Percentiles rank a stretch among this genome's conserved stretches.
These are phyloP conservation scores for Hirsutella thompsonii DNA, from an alignment of 2,329 filamentous ascomycete species.

Conservation along the genomic window DNA sequence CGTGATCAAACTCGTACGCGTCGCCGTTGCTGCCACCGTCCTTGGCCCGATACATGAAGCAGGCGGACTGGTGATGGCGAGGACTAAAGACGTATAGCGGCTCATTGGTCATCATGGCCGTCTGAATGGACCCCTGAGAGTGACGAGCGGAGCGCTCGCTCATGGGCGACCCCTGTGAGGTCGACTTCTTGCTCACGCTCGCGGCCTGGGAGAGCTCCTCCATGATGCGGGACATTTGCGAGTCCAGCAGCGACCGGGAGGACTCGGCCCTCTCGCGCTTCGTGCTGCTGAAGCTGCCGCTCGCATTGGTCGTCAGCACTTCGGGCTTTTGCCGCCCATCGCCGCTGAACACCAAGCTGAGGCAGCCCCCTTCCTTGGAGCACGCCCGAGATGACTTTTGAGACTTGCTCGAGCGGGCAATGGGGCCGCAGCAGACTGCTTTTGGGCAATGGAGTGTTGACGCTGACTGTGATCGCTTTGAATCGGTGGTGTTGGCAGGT, in stretches of 20 bases:
- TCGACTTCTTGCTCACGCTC: background rate
- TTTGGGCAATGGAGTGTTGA: background rate
- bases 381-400: background rate
- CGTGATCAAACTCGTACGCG: slow-evolving; percentile 5
- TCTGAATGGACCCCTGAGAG: background rate
- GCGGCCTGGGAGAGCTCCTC: background rate
- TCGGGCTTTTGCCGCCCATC: background rate
- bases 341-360: background rate
- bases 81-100: slow-evolving; percentile 7
- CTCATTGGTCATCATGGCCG: background rate
- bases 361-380: background rate
- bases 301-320: background rate
- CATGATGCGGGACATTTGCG: slow-evolving; percentile 1
- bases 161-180: background rate
- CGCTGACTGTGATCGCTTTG: background rate
- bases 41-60: slow-evolving; percentile 4
- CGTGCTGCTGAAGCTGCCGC: background rate
- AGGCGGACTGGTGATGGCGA: slow-evolving; percentile 1
- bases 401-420: background rate
- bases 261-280: background rate
- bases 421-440: background rate
- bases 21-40: background rate
- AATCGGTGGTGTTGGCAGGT: background rate
- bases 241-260: background rate
- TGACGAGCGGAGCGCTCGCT: background rate